phyloP scores from a whole-genome alignment of 75 land plant genomes.

The Gnetum montanum region DNA sequence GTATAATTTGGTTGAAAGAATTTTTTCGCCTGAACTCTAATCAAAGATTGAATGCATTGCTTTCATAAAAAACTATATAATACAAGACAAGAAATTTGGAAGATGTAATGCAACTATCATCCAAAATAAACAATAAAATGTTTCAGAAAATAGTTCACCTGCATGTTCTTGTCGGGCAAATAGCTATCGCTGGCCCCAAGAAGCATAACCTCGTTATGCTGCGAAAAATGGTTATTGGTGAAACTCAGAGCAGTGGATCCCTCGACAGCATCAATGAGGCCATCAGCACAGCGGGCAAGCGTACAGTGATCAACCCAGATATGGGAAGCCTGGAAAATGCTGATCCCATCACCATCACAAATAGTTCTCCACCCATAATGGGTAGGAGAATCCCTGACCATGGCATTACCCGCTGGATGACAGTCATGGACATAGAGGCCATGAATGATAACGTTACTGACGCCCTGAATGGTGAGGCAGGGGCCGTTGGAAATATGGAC shows the following conservation, averaged over 20 bases:
- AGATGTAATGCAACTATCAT: no score
- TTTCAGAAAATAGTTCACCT: no score
- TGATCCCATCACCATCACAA: slow-evolving; percentile 16
- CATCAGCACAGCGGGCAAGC: slow-evolving; percentile 11
- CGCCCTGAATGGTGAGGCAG: slow-evolving; percentile 20
- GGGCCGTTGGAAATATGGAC: slow-evolving; percentile 25
- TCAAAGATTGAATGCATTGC: no score
- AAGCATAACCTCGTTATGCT: slow-evolving; percentile 22
- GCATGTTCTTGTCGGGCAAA: slow-evolving; percentile 11
- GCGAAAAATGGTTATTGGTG: slow-evolving; percentile 17
- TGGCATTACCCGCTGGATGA: slow-evolving; percentile 9
- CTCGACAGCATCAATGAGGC: slow-evolving; percentile 19
- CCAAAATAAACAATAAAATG: no score
- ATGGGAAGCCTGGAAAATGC: slow-evolving; percentile 5
- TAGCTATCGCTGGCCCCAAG: slow-evolving; percentile 7
- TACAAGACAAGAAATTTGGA: no score
- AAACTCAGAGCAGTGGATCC: slow-evolving; percentile 22
- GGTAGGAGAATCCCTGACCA: slow-evolving; percentile 10
- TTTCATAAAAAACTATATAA: no score
- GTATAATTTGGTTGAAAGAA: no score
- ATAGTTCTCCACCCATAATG: slow-evolving; percentile 14
- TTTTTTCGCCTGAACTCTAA: no score
- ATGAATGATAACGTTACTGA: slow-evolving; percentile 19
- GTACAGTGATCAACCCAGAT: slow-evolving; percentile 21
- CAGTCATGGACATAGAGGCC: slow-evolving; percentile 21